A percentile compares a stretch with the other conserved stretches of the same genome.
Evolutionary conservation across 306 rosid species (phyloP).

Genomic region (Canavalia ensiformis): DNA sequence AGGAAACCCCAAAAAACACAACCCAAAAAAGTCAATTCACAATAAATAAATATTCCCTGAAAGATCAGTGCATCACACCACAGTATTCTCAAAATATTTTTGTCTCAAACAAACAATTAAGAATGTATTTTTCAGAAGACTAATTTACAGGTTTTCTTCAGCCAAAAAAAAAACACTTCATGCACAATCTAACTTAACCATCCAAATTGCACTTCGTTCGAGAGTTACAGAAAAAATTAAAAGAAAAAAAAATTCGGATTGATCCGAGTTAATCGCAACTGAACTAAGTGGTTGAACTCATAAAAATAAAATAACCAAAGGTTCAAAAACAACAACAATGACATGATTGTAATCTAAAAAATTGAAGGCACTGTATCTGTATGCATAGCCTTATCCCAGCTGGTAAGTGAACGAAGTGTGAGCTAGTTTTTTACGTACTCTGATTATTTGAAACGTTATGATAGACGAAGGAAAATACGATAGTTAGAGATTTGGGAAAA

Average conservation of each 20-base stretch:
- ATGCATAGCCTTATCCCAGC: constrained; percentile 12
- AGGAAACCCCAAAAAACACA: constrained; percentile 1
- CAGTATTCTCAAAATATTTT: not conserved
- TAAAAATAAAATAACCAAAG: not conserved
- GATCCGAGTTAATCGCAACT: constrained; percentile 44
- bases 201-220: constrained; percentile 22
- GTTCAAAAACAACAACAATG: not conserved
- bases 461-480: not conserved
- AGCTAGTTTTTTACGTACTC: constrained; percentile 3
- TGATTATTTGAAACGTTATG: not conserved
- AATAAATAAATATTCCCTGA: constrained; percentile 8
- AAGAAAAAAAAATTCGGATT: constrained; percentile 5
- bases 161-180: not conserved
- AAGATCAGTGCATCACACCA: not conserved
- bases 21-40: not conserved
- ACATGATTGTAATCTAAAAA: not conserved
- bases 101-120: not conserved
- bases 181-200: constrained; percentile 8
- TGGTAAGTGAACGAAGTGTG: constrained; percentile 39
- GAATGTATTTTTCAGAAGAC: not conserved
- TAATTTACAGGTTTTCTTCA: constrained; percentile 3
- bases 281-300: constrained; percentile 37
- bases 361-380: not conserved
- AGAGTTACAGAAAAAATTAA: not conserved
- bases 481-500: constrained; percentile 16